Conservation (phyloP, 2,329 filamentous ascomycete genomes). For the Monosporascus sp. region DNA sequence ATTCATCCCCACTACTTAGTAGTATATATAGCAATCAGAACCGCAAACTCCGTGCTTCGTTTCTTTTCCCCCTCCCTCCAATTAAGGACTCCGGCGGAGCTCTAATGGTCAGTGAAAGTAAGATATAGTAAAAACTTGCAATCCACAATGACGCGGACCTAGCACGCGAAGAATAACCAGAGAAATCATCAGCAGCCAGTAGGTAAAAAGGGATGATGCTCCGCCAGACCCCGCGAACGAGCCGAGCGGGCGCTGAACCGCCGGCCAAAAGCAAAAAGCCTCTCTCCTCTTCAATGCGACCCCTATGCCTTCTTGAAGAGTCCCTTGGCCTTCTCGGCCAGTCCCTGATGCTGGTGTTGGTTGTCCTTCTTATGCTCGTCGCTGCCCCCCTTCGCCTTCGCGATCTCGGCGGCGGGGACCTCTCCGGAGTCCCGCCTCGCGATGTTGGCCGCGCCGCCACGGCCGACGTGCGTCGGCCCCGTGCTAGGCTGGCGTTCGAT, state of each 20-base stretch:
- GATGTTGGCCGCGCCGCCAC: constrained; percentile 71
- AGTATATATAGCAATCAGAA: neutral
- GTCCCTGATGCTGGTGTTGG: constrained; percentile 16
- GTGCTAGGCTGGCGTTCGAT: constrained; percentile 50
- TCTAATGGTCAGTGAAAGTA: too few species aligned
- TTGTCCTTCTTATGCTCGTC: constrained; percentile 14
- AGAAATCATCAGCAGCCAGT: too few species aligned
- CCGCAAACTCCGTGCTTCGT: constrained; percentile 6
- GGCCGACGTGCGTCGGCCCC: constrained; percentile 61
- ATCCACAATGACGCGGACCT: too few species aligned
- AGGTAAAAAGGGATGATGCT: too few species aligned
- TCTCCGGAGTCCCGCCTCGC: constrained; percentile 44
- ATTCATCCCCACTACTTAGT: neutral
- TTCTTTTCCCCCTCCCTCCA: constrained; percentile 12
- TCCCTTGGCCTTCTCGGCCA: constrained; percentile 41
- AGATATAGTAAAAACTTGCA: too few species aligned
- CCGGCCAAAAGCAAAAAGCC: too few species aligned
- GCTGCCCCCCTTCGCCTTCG: constrained; percentile 53
- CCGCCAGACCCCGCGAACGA: too few species aligned
- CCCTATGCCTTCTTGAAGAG: constrained; percentile 43
- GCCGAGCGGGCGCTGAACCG: too few species aligned
- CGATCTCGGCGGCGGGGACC: constrained; percentile 41
- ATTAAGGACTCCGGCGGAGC: neutral
- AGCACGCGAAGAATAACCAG: too few species aligned
- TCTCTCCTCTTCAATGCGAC: constrained; percentile 3